Evolutionary conservation across 139 green algal species (phyloP), one percentile per base, ranked within the genome.

Genomic region (Edaphochlamys debaryana): DNA sequence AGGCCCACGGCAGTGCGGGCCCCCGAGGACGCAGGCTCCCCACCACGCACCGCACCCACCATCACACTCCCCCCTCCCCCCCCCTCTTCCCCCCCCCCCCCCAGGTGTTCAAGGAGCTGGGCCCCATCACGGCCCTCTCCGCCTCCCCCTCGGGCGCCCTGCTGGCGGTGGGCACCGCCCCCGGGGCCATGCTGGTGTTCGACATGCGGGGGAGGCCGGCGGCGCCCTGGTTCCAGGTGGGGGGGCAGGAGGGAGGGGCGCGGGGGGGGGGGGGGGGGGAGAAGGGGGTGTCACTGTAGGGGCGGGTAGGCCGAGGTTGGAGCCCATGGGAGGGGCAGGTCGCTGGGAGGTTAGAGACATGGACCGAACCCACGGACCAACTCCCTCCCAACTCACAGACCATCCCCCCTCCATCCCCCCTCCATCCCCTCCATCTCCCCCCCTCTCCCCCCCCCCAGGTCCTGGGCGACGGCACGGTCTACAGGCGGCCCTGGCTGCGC

Each of bases 161-260:
- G 27, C 71, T 92, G 52, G 89, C 89, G 32, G 76, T 87, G 22
- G 89, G 89, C 63, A 93, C 89, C 19, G 58, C 84, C 29, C 79
- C 56, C 22, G 89, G 89, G 7, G 85, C 60, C 1, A 78, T 89
- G 87, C 77, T 90, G 54, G 87, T 93, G 54, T 93, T 80, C 79
- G 84, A 91, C 73, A 40, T 91, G 67, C 71, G 87, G 13, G 68
- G 66, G 22, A 41, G 79, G 23, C 69, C 87, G 8, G 62, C 30
- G 20, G 69, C 81, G 38, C 85, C 86, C 8, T 90, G 85, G 85
- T 93, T 90, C 76, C 80, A 90, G 87, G 89, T 93, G 69, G 2
- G 80, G 32, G 34, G 22, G n/a, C n/a, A n/a, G n/a, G n/a, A n/a
- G n/a, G n/a, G n/a, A n/a, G n/a, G n/a, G n/a, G n/a, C n/a, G n/a